Evolutionary conservation across 768 basidiomycete genomes (phyloP).

Genomic region (Asterophora parasitica): DNA sequence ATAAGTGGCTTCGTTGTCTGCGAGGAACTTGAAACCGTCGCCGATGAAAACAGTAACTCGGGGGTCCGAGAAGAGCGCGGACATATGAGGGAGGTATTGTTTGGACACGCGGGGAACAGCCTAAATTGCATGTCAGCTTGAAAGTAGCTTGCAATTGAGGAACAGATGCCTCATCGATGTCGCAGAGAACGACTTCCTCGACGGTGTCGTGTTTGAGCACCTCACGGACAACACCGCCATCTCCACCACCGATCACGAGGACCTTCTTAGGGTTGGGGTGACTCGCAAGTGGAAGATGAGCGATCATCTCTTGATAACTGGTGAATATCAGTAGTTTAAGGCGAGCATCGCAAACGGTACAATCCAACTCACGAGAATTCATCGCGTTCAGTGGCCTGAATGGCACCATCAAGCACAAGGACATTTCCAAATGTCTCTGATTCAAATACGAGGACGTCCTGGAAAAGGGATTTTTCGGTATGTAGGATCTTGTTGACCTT

Average conservation of each 20-base stretch:
- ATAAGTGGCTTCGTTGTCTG: conserved; percentile 81
- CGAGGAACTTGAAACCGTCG: conserved; percentile 96
- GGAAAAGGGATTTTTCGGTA: conserved; percentile 87
- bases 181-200: conserved; percentile 89
- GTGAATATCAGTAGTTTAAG: neutral
- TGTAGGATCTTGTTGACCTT: conserved; percentile 96
- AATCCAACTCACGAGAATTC: conserved; percentile 85
- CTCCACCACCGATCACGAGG: conserved; percentile 96
- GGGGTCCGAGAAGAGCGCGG: conserved; percentile 69
- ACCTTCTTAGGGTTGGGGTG: conserved; percentile 97
- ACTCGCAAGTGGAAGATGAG: conserved; percentile 91
- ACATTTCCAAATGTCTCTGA: conserved; percentile 98
- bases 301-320: conserved; percentile 99
- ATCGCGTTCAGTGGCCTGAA: conserved; percentile 97
- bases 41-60: conserved; percentile 85
- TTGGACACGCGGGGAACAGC: conserved; percentile 96
- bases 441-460: conserved; percentile 97
- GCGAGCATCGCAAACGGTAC: neutral
- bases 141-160: neutral
- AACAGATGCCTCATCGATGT: conserved; percentile 83
- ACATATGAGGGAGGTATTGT: conserved; percentile 92
- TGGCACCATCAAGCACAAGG: conserved; percentile 88
- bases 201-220: conserved; percentile 92
- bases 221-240: conserved; percentile 97
- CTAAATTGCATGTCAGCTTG: conserved; percentile 30